Evolutionary conservation across 140 eudicot genomes (phyloP).

Genomic region (Oenanthe javanica): DNA sequence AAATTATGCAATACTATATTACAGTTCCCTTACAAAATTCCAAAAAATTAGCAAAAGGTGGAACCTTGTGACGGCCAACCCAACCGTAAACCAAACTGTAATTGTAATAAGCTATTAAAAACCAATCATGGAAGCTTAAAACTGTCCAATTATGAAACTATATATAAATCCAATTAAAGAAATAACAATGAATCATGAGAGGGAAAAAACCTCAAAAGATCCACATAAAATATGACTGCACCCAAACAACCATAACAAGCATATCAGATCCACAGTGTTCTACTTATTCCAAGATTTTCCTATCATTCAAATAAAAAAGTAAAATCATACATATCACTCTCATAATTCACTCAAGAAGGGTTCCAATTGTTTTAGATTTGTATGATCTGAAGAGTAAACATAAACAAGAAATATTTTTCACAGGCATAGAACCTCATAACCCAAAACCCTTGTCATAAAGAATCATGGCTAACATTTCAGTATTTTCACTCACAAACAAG

Average conservation of each 20-base stretch:
- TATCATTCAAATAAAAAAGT: not conserved
- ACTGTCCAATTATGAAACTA: not conserved
- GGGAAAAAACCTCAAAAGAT: not conserved
- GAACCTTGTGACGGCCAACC: not conserved
- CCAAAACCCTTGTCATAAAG: conserved; percentile 1
- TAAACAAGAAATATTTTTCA: not conserved
- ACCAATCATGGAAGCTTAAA: not conserved
- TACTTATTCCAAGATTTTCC: not conserved
- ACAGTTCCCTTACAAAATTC: not conserved
- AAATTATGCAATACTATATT: not conserved
- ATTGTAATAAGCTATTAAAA: not conserved
- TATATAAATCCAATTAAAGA: not conserved
- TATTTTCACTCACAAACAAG: not conserved
- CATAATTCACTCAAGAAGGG: not conserved
- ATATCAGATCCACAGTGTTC: not conserved
- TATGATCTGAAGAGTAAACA: not conserved
- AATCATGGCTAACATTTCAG: not conserved
- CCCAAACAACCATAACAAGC: not conserved
- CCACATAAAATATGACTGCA: not conserved
- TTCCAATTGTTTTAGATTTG: not conserved
- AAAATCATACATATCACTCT: not conserved
- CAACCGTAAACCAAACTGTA: not conserved
- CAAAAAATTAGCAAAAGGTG: not conserved
- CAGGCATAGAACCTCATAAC: not conserved
- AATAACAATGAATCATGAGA: not conserved